Percentiles rank a stretch among this genome's conserved stretches.
phyloP scores from a whole-genome alignment of 192 early-diverging fungal species.

The Gonapodya prolifera region DNA sequence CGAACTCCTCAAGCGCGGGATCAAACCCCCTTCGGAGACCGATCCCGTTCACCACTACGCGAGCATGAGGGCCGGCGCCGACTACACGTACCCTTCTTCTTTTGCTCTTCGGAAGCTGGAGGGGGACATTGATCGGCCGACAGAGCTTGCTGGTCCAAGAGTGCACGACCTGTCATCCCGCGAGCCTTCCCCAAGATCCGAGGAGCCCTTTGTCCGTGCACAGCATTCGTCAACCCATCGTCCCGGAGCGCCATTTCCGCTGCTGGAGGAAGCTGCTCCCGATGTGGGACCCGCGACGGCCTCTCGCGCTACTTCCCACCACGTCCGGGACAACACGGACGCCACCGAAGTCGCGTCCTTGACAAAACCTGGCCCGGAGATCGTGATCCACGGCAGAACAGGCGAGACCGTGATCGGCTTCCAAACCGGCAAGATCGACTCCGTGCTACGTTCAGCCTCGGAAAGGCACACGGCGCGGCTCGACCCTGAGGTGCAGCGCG shows the following conservation, averaged over 20 bases:
- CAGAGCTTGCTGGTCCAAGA: too few species aligned
- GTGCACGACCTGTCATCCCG: too few species aligned
- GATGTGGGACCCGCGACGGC: neutral
- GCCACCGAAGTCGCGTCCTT: neutral
- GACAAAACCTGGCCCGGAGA: neutral
- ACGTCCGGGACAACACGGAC: neutral
- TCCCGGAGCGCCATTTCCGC: neutral
- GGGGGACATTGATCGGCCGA: too few species aligned
- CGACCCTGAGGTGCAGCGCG: neutral
- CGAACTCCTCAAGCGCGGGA: neutral
- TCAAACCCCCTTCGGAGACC: neutral
- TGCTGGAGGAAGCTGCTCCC: neutral
- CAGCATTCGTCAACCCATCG: neutral
- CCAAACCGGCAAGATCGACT: neutral
- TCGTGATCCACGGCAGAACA: neutral
- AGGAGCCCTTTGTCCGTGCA: too few species aligned
- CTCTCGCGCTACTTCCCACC: neutral
- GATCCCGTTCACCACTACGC: neutral
- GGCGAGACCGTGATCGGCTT: neutral
- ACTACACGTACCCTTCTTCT: neutral
- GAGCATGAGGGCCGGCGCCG: too few species aligned
- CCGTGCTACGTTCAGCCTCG: neutral
- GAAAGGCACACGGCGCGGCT: neutral
- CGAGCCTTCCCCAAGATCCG: too few species aligned
- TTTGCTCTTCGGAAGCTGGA: neutral